Evolutionary conservation across 768 basidiomycete genomes (phyloP), one percentile per base, ranked within the genome.

Genomic region (Cytidiella melzeri): DNA sequence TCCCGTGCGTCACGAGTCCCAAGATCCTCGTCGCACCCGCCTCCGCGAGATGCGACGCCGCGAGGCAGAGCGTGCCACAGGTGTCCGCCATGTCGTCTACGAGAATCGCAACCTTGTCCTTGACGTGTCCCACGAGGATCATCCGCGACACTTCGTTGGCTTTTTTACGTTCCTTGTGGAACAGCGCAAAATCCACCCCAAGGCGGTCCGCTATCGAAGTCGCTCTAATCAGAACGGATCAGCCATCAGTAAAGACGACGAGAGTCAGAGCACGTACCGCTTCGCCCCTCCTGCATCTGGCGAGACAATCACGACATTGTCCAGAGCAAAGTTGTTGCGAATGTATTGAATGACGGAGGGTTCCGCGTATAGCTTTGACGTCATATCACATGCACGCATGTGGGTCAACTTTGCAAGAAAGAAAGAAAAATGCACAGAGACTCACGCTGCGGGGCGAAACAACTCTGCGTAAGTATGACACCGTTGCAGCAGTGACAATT

Each of bases 21-120:
- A 84, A 87, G 56, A 94, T 84, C 67, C 83, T 82, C 38, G 73
- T 64, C 9, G 92, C 94, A 2, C 95, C 95, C 5, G 90, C 92
- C 57, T 96, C 92, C 26, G 83, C 72, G 48, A 99, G 76, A 55
- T 96, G 91, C 55, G 80, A 75, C 5, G 95, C 92, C 1, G 96
- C 96, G 47, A 97, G 76, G 57, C 87, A 85, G 53, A 99, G 79
- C 51, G 96, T 99, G 46, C 92, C 92, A 60, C 92, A 95, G 38
- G 92, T 95, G 67, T 95, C 92, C 25, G 92, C 92, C 92, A 99
- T 97, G 73, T 99, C 96, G 73, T 98, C 96, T 40, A 98, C 88
- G 24, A 99, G 74, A 50, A 99, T 93, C 47, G 94, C 96, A 38
- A 83, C 77, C 72, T 97, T 93, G 64, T 84, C 92, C 63, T 80